Percentiles rank a stretch among this genome's conserved stretches.
These are phyloP conservation scores for Microthlaspi erraticum DNA, from an alignment of 345 rosid species.

Conservation along the genomic window DNA sequence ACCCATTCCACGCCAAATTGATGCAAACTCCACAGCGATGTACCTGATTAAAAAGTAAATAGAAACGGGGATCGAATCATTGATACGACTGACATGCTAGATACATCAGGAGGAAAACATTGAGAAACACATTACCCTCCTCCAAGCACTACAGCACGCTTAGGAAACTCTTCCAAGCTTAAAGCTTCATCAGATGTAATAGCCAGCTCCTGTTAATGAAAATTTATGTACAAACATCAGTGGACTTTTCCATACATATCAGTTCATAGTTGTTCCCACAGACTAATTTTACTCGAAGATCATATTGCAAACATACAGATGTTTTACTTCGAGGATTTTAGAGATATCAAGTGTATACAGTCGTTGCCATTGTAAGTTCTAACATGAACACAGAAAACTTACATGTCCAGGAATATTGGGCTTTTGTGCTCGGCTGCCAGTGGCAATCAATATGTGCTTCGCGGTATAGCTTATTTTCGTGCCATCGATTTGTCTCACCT, in stretches of 20 bases:
- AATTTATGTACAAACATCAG: conserved; percentile 13
- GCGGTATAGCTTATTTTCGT: conserved; percentile 83
- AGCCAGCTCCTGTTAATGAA: conserved; percentile 75
- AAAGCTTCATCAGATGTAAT: conserved; percentile 99
- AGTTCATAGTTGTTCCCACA: background rate
- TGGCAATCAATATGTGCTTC: conserved; percentile 93
- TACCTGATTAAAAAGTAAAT: conserved; percentile 58
- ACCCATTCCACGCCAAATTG: conserved; percentile 99
- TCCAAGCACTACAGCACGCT: conserved; percentile 88
- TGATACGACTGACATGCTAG: conserved; percentile 31
- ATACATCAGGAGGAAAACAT: conserved; percentile 21
- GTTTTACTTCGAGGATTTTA: conserved; percentile 12
- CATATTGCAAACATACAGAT: conserved; percentile 13
- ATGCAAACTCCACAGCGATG: conserved; percentile 99
- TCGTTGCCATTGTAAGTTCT: conserved; percentile 2
- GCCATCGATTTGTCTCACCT: conserved; percentile 92
- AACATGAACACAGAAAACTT: conserved; percentile 14
- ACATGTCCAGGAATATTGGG: conserved; percentile 89
- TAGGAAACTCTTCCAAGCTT: conserved; percentile 94
- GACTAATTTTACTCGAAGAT: conserved; percentile 7
- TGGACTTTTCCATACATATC: background rate
- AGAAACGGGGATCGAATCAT: conserved; percentile 17
- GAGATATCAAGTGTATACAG: background rate
- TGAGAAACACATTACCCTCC: conserved; percentile 72
- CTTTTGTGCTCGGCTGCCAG: conserved; percentile 93